These are phyloP conservation scores for Eimeria acervulina DNA, from an alignment of 169 alveolate genomes.

Conservation along the genomic window DNA sequence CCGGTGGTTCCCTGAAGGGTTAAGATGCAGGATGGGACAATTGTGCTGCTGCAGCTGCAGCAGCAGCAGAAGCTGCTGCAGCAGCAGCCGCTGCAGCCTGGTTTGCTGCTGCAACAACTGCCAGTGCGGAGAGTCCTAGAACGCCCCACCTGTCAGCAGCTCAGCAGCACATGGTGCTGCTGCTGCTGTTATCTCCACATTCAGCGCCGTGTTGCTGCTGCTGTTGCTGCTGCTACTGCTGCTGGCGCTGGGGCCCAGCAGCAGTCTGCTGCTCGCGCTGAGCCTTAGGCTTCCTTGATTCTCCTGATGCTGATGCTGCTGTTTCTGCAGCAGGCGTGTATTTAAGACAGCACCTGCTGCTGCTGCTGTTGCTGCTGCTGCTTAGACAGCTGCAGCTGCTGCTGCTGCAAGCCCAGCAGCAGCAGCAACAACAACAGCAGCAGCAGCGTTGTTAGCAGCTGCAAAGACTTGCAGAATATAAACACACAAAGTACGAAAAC, in stretches of 20 bases:
- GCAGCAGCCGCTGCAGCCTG: background rate
- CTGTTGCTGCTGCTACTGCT: background rate
- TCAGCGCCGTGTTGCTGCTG: background rate
- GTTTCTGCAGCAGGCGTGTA: background rate
- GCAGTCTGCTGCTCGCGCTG: background rate
- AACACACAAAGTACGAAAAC: background rate
- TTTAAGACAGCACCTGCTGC: background rate
- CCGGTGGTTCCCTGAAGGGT: too few relatives aligned
- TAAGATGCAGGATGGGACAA: too few relatives aligned
- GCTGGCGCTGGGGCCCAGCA: background rate
- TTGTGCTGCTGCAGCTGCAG: background rate
- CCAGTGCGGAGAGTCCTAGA: background rate
- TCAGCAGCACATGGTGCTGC: background rate
- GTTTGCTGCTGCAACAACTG: background rate
- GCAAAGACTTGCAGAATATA: background rate
- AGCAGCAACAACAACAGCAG: background rate
- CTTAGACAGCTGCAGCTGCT: background rate
- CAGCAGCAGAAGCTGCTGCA: background rate
- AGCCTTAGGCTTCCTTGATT: background rate
- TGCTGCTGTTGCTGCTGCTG: background rate
- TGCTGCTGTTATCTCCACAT: background rate
- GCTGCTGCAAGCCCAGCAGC: background rate
- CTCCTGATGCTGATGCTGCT: constrained; percentile 18
- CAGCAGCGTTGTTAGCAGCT: background rate
- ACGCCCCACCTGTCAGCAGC: background rate